Conservation (phyloP, 345 rosid genomes). For the Aegle marmelos region DNA sequence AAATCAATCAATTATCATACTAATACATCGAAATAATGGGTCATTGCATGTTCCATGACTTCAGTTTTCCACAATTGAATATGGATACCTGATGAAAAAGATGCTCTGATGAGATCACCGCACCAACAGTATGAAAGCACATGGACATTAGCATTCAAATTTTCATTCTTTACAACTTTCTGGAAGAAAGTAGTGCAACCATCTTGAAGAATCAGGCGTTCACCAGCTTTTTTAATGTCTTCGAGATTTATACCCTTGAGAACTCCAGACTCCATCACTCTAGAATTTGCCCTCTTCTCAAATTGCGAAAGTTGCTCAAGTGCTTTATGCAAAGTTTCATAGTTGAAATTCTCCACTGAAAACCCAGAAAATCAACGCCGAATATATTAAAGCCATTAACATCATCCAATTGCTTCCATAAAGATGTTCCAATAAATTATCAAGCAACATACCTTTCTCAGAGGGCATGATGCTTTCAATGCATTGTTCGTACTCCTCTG, state of each 20-base stretch:
- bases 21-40: not conserved
- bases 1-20: not conserved
- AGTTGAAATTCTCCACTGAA: constrained; percentile 62
- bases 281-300: constrained; percentile 77
- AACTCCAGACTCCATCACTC: constrained; percentile 83
- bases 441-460: constrained; percentile 47
- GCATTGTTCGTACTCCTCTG: constrained; percentile 87
- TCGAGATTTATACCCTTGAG: constrained; percentile 83
- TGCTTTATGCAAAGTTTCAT: constrained; percentile 64
- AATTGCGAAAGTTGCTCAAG: constrained; percentile 73
- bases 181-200: constrained; percentile 76
- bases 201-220: constrained; percentile 80
- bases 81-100: constrained; percentile 64
- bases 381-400: not conserved
- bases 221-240: constrained; percentile 91
- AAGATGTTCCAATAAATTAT: not conserved
- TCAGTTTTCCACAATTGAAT: not conserved
- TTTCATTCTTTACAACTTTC: constrained; percentile 53
- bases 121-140: constrained; percentile 97
- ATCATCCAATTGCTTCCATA: constrained; percentile 1
- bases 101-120: constrained; percentile 81
- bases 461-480: constrained; percentile 72
- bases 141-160: constrained; percentile 53
- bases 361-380: constrained; percentile 16
- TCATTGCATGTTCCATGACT: not conserved